Evolutionary conservation across 208 protist genomes (phyloP), one percentile per base, ranked within the genome.

Genomic region (Novymonas esmeraldas): DNA sequence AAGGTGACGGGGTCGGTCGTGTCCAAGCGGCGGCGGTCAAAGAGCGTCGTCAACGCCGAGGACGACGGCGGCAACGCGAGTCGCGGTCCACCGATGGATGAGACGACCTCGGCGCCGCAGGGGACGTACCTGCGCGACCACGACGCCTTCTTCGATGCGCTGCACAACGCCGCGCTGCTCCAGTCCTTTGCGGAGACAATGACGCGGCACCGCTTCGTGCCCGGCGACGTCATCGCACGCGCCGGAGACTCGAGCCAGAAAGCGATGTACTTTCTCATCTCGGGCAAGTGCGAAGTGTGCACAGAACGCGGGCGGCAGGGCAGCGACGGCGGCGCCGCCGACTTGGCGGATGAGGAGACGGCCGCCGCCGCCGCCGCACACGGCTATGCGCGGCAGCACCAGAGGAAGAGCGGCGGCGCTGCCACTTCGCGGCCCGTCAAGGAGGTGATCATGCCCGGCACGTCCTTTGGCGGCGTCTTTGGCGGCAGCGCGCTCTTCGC

Each of bases 401-500:
- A 44, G 34, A 13, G 22, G 41, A 64, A 36, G 20, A 42, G 13
- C 20, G 0, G 5, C 26, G 61, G 54, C 5, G 28, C 16, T 4
- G 20, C 46, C 41, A 42, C 57, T 18, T 50, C 61, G 11, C 61
- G 55, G 5, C 59, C 34, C 16, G 11, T 24, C 26, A 62, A 63
- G 49, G 54, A 59, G 29, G 70, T 93, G 29, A 29, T 93, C 16
- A 42, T 66, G 51, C 26, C 78, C 0, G 88, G 88, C 24, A 54
- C 73, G 9, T 58, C 52, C 7, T 92, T 96, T 79, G 91, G 91
- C 49, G 91, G 91, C n/a, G 54, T 96, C 51, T 92, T 93, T 61
- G 64, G 78, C 58, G 84, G 75, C 63, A 81, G 20, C 39, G 76
- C 81, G 28, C 24, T 74, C n/a, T 92, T 89, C 63, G 58, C 70